phyloP scores from a whole-genome alignment of 257 asterid species.

The Gardenia jasminoides region DNA sequence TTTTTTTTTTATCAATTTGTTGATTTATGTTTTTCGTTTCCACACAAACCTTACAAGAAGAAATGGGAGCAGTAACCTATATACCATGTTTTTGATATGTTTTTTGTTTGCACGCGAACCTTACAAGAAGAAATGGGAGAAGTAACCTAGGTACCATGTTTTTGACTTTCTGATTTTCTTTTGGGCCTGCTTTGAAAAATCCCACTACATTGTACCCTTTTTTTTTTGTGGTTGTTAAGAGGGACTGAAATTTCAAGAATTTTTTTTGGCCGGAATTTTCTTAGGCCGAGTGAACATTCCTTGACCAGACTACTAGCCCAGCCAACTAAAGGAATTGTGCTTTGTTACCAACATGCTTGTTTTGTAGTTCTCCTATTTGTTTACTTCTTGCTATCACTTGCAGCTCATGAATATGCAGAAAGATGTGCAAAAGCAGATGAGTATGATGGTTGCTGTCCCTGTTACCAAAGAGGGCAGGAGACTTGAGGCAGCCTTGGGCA shows the following conservation, averaged over 20 bases:
- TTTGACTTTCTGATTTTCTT: background rate
- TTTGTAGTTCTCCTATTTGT: background rate
- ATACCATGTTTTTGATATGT: background rate
- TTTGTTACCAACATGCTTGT: background rate
- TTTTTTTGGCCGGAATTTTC: background rate
- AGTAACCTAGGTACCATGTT: background rate
- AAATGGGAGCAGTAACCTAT: background rate
- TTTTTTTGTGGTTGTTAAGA: background rate
- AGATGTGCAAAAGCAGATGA: constrained; percentile 73
- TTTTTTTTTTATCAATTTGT: background rate
- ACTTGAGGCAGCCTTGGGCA: constrained; percentile 76
- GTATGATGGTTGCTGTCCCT: constrained; percentile 54
- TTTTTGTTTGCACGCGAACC: background rate
- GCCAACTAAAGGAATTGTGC: background rate
- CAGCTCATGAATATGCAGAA: constrained; percentile 49
- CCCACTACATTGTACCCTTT: background rate
- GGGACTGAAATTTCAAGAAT: background rate
- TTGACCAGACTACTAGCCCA: background rate
- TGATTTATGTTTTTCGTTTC: background rate
- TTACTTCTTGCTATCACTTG: background rate
- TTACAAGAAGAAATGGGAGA: background rate
- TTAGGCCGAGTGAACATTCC: background rate
- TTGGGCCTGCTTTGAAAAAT: background rate
- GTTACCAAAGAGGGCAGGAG: constrained; percentile 81
- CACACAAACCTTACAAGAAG: background rate